phyloP scores from a whole-genome alignment of 306 rosid genomes.

The Cucurbita argyrosperma region DNA sequence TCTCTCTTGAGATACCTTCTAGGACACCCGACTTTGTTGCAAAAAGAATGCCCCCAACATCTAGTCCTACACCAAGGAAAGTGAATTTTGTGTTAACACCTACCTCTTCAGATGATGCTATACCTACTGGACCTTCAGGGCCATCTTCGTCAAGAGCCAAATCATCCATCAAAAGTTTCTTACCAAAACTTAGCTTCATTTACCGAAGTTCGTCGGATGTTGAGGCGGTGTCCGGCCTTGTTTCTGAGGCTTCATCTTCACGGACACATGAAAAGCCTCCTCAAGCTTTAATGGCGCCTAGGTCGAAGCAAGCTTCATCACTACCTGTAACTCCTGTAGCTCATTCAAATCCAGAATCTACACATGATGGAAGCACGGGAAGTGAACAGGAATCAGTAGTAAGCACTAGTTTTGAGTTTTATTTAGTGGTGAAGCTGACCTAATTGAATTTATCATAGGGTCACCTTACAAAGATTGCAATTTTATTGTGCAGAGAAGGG shows the following conservation, averaged over 20 bases:
- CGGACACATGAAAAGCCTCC: constrained; percentile 41
- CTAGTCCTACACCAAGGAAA: constrained; percentile 61
- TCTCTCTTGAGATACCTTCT: constrained; percentile 47
- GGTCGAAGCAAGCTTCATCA: constrained; percentile 70
- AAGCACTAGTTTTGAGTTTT: constrained; percentile 16
- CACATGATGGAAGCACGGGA: constrained; percentile 37
- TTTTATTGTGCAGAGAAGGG: constrained; percentile 40
- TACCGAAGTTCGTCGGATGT: constrained; percentile 42
- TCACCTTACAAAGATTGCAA: not conserved
- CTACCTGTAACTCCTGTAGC: constrained; percentile 70
- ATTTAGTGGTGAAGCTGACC: not conserved
- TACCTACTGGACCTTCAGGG: constrained; percentile 27
- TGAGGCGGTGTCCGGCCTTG: constrained; percentile 32
- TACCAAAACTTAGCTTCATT: constrained; percentile 67
- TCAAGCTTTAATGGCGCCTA: constrained; percentile 38
- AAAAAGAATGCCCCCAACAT: constrained; percentile 60
- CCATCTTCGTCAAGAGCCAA: constrained; percentile 46
- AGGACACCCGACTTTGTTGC: constrained; percentile 46
- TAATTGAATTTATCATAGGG: not conserved
- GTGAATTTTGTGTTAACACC: constrained; percentile 63
- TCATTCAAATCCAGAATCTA: constrained; percentile 34
- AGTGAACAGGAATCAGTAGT: constrained; percentile 37
- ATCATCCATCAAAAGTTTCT: constrained; percentile 45
- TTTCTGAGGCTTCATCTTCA: constrained; percentile 35
- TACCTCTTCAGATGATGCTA: constrained; percentile 45